Evolutionary conservation across 345 rosid species (phyloP), one percentile per base, ranked within the genome.

Genomic region (Salix koriyanagi): DNA sequence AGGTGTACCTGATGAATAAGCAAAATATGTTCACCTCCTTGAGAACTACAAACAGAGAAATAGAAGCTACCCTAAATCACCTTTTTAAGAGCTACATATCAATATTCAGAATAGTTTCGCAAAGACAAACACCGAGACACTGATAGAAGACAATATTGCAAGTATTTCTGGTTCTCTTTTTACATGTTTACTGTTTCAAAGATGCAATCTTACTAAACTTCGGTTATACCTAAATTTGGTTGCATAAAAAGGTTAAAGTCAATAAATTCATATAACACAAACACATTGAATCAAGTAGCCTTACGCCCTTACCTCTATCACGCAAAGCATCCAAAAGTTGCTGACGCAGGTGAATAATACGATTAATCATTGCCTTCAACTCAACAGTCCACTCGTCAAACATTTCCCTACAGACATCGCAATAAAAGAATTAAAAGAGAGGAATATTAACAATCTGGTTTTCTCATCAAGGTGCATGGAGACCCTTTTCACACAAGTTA

Each of bases 321-420:
- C 75, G 50, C 82, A 92, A 71, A 56, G 97, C 96, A 77, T 89
- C 90, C 56, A 82, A 88, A 13, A 92, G 95, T 84, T 91, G 85
- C 52, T 87, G 88, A 18, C 96, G 92, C 95, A 92, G 89, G 87
- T 87, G 86, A 65, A 85, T 85, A 71, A 92, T 89, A 52, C 97
- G 95, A 84, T 89, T 90, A 79, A 93, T 90, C 95, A 92, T 91
- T 36, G 87, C 92, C 76, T 91, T 92, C 87, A 92, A 83, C 81
- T 92, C 97, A 61, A 83, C 56, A 74, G 95, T 91, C 97, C 97
- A 92, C 72, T 91, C 92, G 48, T 87, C 69, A 82, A 84, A 88
- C 86, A 89, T 41, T 64, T 86, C 85, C 73, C 93, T 91, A 81
- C 72, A 83, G 34, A 70, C 11, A 58, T 28, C 44, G 58, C 36